Conservation (phyloP, 2,329 filamentous ascomycete genomes). For the Sporothrix euskadiensis region DNA sequence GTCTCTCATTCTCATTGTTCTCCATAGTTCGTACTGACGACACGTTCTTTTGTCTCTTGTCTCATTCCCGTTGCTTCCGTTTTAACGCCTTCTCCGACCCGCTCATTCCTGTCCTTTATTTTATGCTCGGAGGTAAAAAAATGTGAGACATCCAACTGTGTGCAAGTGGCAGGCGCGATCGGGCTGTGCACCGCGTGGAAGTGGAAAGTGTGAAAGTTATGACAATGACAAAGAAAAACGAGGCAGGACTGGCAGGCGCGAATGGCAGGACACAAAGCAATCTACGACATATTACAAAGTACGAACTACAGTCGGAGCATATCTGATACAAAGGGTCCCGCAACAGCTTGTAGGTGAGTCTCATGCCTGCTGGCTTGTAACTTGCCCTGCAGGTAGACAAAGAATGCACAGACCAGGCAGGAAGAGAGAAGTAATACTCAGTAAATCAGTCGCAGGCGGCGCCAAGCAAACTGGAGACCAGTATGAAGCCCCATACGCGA, state of each 20-base stretch:
- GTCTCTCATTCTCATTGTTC: neutral
- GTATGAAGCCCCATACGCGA: neutral
- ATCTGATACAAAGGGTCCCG: neutral
- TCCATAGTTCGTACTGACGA: neutral
- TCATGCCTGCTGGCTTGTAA: neutral
- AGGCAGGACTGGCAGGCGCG: neutral
- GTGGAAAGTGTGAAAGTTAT: neutral
- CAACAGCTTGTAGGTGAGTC: neutral
- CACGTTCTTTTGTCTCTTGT: neutral
- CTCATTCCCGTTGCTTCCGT: neutral
- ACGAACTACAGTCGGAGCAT: neutral
- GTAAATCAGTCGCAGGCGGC: neutral
- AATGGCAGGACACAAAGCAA: neutral
- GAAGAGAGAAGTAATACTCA: neutral
- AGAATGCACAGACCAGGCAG: neutral
- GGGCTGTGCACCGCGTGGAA: neutral
- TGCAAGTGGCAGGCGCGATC: neutral
- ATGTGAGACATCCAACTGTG: neutral
- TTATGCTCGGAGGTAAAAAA: neutral
- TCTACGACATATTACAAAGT: neutral
- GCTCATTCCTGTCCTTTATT: neutral
- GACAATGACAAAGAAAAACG: constrained; percentile 1
- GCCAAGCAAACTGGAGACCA: neutral
- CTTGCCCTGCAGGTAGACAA: neutral
- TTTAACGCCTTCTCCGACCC: neutral